These are phyloP conservation scores for Aspergillus fructus DNA, from an alignment of 2,329 filamentous ascomycete species.

Conservation along the genomic window DNA sequence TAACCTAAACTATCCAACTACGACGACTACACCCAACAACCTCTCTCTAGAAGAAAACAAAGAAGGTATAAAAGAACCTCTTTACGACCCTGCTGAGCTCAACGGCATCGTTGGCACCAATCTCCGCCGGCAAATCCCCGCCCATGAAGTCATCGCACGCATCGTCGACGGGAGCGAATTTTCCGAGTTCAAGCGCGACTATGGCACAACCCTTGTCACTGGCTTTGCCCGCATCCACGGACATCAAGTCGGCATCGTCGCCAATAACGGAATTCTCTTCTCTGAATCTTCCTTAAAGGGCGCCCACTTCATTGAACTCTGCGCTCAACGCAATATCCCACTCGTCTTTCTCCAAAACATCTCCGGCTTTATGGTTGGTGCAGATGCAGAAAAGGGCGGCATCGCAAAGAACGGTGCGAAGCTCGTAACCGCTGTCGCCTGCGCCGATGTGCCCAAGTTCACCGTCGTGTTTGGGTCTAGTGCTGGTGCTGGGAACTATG, in stretches of 20 bases:
- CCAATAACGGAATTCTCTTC: slow-evolving; percentile 95
- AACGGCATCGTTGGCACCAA: slow-evolving; percentile 88
- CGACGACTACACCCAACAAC: slow-evolving; percentile 28
- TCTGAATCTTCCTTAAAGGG: slow-evolving; percentile 86
- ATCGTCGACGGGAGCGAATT: slow-evolving; percentile 90
- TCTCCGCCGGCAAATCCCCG: slow-evolving; percentile 78
- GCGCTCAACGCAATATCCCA: slow-evolving; percentile 83
- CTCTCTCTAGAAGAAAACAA: slow-evolving; percentile 18
- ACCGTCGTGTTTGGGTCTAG: slow-evolving; percentile 93
- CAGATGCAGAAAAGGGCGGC: slow-evolving; percentile 85
- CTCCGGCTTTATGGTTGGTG: slow-evolving; percentile 95
- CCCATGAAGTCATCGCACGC: slow-evolving; percentile 86
- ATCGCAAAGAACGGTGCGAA: slow-evolving; percentile 99
- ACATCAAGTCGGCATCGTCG: slow-evolving; percentile 86
- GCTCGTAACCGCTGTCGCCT: slow-evolving; percentile 91
- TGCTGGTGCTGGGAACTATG: slow-evolving; percentile 95
- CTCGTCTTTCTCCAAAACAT: slow-evolving; percentile 96
- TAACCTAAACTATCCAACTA: slow-evolving; percentile 83
- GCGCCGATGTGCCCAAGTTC: slow-evolving; percentile 92
- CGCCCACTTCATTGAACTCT: slow-evolving; percentile 95
- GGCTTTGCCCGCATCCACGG: slow-evolving; percentile 90
- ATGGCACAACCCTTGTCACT: slow-evolving; percentile 84
- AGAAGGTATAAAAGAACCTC: slow-evolving; percentile 64
- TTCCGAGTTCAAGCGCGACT: slow-evolving; percentile 90
- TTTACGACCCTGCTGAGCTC: slow-evolving; percentile 78